Percentiles rank a stretch among this genome's conserved stretches.
phyloP scores from a whole-genome alignment of 306 rosid genomes.

The Castanospermum australe region DNA sequence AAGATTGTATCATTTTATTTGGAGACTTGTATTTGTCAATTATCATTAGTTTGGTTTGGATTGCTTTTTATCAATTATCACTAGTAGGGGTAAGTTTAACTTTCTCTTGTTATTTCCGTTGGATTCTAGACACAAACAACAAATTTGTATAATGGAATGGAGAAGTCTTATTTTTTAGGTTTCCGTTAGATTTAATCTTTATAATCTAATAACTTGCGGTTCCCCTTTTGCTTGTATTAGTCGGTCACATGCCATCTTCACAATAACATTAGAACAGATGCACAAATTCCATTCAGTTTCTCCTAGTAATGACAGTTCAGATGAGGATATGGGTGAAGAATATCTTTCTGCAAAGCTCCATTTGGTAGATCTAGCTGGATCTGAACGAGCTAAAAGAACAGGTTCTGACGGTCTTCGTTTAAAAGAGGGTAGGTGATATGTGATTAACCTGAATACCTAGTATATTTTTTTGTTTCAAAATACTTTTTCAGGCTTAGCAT shows the following conservation, averaged over 20 bases:
- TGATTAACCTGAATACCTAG: constrained; percentile 1
- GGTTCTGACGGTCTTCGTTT: constrained; percentile 80
- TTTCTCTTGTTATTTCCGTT: constrained; percentile 18
- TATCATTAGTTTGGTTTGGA: constrained; percentile 6
- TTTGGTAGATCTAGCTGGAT: constrained; percentile 91
- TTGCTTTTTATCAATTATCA: neutral
- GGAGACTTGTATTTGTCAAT: constrained; percentile 9
- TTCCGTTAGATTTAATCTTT: constrained; percentile 18
- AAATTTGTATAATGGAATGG: constrained; percentile 21
- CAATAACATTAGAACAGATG: constrained; percentile 83
- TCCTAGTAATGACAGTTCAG: constrained; percentile 54
- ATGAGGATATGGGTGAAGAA: constrained; percentile 85
- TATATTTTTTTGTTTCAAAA: constrained; percentile 14
- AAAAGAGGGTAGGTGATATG: constrained; percentile 59
- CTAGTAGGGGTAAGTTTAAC: neutral
- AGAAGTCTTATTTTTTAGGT: constrained; percentile 13
- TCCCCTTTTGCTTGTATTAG: constrained; percentile 45
- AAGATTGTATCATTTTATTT: constrained; percentile 11
- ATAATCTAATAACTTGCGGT: constrained; percentile 31
- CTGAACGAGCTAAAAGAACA: constrained; percentile 87
- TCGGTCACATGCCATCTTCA: constrained; percentile 94
- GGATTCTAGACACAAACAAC: constrained; percentile 10
- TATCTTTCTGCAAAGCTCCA: constrained; percentile 85
- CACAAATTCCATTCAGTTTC: constrained; percentile 58
- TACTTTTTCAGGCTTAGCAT: neutral